phyloP scores from a whole-genome alignment of 2,329 filamentous ascomycete species.

The Lasiodiplodia hormozganensis region DNA sequence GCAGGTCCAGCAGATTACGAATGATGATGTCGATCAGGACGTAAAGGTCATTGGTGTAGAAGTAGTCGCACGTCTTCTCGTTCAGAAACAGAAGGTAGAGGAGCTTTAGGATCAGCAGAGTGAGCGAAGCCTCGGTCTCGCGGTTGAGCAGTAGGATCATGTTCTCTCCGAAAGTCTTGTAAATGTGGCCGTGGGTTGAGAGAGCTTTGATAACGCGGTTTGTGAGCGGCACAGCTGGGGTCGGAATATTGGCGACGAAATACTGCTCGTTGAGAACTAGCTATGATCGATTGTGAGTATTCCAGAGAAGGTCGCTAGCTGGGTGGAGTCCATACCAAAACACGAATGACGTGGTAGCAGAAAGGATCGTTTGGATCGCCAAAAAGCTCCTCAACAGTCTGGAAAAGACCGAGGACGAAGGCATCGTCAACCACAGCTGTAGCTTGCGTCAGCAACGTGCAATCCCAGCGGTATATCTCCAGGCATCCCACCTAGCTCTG shows the following conservation, averaged over 20 bases:
- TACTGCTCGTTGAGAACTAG: slow-evolving; percentile 98
- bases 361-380: slow-evolving; percentile 91
- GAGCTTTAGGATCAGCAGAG: slow-evolving; percentile 94
- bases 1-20: slow-evolving; percentile 93
- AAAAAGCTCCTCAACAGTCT: slow-evolving; percentile 85
- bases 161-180: slow-evolving; percentile 96
- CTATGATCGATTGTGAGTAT: slow-evolving; percentile 52
- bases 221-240: slow-evolving; percentile 65
- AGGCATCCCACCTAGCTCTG: slow-evolving; percentile 72
- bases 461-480: too few species aligned
- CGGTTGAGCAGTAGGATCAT: slow-evolving; percentile 94
- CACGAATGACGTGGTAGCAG: slow-evolving; percentile 92
- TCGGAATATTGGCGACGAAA: slow-evolving; percentile 74
- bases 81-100: slow-evolving; percentile 96
- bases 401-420: slow-evolving; percentile 84
- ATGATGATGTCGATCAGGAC: slow-evolving; percentile 96
- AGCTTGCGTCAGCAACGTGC: slow-evolving; percentile 30
- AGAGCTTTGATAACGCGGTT: slow-evolving; percentile 94
- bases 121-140: slow-evolving; percentile 89
- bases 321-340: slow-evolving; percentile 69
- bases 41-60: slow-evolving; percentile 96
- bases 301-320: not conserved
- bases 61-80: slow-evolving; percentile 91
- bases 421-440: slow-evolving; percentile 68
- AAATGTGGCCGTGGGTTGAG: slow-evolving; percentile 78